Evolutionary conservation across 2,329 filamentous ascomycete genomes (phyloP).

Genomic region (Myriosclerotinia duriaeana): DNA sequence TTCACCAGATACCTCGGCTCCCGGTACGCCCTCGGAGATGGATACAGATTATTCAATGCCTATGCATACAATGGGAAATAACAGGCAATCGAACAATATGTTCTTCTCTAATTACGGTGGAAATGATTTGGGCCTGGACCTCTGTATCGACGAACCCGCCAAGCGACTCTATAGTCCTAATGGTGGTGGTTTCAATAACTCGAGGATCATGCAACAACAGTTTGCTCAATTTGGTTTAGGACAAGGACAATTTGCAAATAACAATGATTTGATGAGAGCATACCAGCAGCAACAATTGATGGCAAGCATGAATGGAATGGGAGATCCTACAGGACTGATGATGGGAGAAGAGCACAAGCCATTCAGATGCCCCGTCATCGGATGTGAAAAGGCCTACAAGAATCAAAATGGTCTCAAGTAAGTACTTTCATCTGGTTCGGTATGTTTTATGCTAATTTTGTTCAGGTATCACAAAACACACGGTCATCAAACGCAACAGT

Average conservation of each 20-base stretch:
- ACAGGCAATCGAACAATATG: slow-evolving; percentile 51
- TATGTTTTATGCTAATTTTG: slow-evolving; percentile 27
- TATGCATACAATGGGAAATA: slow-evolving; percentile 59
- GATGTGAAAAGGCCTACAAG: slow-evolving; percentile 99
- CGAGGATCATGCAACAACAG: slow-evolving; percentile 65
- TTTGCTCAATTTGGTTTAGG: slow-evolving; percentile 72
- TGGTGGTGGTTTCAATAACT: slow-evolving; percentile 61
- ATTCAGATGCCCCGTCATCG: slow-evolving; percentile 96
- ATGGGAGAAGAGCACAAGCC: slow-evolving; percentile 91
- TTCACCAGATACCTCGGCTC: slow-evolving; percentile 61
- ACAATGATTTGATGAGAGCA: slow-evolving; percentile 64
- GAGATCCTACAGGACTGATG: slow-evolving; percentile 46
- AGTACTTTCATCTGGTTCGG: slow-evolving; percentile 35
- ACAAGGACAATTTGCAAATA: slow-evolving; percentile 60
- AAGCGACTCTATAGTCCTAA: slow-evolving; percentile 90
- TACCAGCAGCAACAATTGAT: slow-evolving; percentile 60
- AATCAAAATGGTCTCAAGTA: slow-evolving; percentile 99
- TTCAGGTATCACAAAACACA: slow-evolving; percentile 71
- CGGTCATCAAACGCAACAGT: slow-evolving; percentile 92
- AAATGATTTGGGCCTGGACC: slow-evolving; percentile 56
- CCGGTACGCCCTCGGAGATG: slow-evolving; percentile 69
- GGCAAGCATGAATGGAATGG: slow-evolving; percentile 43
- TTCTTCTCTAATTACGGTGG: slow-evolving; percentile 40
- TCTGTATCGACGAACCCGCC: slow-evolving; percentile 86
- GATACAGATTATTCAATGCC: slow-evolving; percentile 68